phyloP scores from a whole-genome alignment of 2,329 filamentous ascomycete species.

The Plectosphaerella cucumerina region DNA sequence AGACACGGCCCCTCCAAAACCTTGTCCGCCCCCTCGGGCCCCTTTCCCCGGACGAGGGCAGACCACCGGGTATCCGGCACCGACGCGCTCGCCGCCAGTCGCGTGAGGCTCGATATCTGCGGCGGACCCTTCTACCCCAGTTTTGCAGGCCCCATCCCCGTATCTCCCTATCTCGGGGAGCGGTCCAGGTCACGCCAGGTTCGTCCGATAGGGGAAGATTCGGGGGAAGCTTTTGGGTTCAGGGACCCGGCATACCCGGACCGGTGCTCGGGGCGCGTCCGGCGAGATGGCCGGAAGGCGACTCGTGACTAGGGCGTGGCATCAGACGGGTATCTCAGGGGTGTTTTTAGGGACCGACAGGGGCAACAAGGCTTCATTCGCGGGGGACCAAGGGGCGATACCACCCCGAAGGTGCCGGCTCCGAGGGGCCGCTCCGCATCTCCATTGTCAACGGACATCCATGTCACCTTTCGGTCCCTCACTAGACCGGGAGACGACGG shows the following conservation, averaged over 20 bases:
- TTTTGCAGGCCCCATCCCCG: neutral
- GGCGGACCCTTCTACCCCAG: neutral
- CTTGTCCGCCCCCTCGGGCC: neutral
- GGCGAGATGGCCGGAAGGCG: neutral
- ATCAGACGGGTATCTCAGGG: too few relatives aligned
- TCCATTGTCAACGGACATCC: too few relatives aligned
- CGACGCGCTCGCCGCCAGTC: neutral
- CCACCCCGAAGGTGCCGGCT: too few relatives aligned
- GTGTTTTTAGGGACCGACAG: too few relatives aligned
- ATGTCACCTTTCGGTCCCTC: too few relatives aligned
- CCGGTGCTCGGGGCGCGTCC: neutral
- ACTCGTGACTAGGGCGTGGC: too few relatives aligned
- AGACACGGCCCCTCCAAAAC: neutral
- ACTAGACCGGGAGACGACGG: too few relatives aligned
- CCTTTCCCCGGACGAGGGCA: neutral
- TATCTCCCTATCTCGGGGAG: neutral
- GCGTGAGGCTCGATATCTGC: neutral
- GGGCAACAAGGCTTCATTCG: too few relatives aligned
- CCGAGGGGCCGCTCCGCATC: too few relatives aligned
- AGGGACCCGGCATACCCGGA: constrained; percentile 1
- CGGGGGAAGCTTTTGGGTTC: neutral
- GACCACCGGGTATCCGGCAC: neutral
- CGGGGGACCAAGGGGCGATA: too few relatives aligned
- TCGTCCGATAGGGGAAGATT: neutral
- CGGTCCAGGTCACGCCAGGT: neutral